Conservation (phyloP, 495 filamentous ascomycete species). For the Usnea hakonensis region DNA sequence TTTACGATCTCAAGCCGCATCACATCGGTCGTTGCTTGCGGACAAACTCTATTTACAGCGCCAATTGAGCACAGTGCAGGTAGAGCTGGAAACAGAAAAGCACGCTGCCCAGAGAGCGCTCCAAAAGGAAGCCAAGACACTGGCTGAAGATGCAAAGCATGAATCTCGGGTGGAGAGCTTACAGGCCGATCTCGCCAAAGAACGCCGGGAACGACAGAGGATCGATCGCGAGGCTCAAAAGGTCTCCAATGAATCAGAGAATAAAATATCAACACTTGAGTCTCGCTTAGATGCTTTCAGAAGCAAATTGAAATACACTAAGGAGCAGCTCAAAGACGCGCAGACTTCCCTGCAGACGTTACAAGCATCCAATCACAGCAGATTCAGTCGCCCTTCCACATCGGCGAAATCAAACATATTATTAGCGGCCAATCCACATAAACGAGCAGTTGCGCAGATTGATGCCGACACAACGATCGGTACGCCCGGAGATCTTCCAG, state of each 20-base stretch:
- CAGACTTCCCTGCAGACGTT: slow-evolving; percentile 40
- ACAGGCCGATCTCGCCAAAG: slow-evolving; percentile 38
- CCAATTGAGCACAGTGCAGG: slow-evolving; percentile 64
- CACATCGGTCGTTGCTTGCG: slow-evolving; percentile 55
- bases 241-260: slow-evolving; percentile 40
- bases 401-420: slow-evolving; percentile 16
- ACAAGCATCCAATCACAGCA: slow-evolving; percentile 36
- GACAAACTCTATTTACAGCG: slow-evolving; percentile 72
- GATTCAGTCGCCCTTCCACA: slow-evolving; percentile 26
- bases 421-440: slow-evolving; percentile 34
- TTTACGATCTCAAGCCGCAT: slow-evolving; percentile 58
- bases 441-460: slow-evolving; percentile 41
- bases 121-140: slow-evolving; percentile 39
- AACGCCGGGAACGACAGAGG: slow-evolving; percentile 36
- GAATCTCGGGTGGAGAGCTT: slow-evolving; percentile 35
- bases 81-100: slow-evolving; percentile 74
- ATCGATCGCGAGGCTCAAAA: slow-evolving; percentile 30
- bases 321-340: slow-evolving; percentile 60
- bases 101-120: slow-evolving; percentile 54
- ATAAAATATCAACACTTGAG: slow-evolving; percentile 51
- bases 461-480: slow-evolving; percentile 50
- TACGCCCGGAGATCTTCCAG: slow-evolving; percentile 56
- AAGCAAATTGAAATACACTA: slow-evolving; percentile 56
- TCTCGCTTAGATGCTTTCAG: slow-evolving; percentile 59
- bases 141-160: slow-evolving; percentile 42